Percentiles rank a stretch among this genome's conserved stretches.
phyloP scores from a whole-genome alignment of 371 early-diverging fungal genomes.

The Apophysomyces elegans region DNA sequence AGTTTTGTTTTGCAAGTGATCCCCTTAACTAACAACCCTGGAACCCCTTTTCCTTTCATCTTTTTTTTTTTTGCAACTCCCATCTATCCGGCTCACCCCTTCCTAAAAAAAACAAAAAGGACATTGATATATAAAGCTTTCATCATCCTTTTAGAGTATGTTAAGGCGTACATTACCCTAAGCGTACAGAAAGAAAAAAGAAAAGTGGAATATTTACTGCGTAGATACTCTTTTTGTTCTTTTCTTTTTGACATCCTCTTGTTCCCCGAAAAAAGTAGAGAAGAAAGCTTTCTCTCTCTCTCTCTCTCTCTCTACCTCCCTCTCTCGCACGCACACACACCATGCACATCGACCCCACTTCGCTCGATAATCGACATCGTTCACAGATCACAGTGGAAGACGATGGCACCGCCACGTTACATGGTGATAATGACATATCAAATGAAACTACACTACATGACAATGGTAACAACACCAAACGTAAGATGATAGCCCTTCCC shows the following conservation, averaged over 20 bases:
- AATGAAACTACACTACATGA: slow-evolving; percentile 2
- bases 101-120: slow-evolving; percentile 3
- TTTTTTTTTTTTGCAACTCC: slow-evolving; percentile 8
- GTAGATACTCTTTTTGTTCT: background rate
- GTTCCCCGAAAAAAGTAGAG: background rate
- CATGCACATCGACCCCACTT: background rate
- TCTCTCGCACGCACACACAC: too few species aligned
- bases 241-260: too few species aligned
- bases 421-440: background rate
- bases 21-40: slow-evolving; percentile 11
- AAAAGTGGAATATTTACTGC: slow-evolving; percentile 3
- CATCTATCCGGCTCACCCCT: background rate
- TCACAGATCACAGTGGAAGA: background rate
- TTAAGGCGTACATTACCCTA: background rate
- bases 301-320: too few species aligned
- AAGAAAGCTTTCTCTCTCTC: background rate
- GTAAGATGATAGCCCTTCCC: background rate
- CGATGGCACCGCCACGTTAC: background rate
- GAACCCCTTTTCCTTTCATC: slow-evolving; percentile 11
- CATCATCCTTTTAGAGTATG: background rate
- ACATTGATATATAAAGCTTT: background rate
- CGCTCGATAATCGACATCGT: background rate
- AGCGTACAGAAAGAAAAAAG: background rate
- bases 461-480: slow-evolving; percentile 4
- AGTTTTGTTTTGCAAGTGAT: slow-evolving; percentile 7